Conservation (phyloP, 2,329 filamentous ascomycete species). For the Elsinoe necatrix region DNA sequence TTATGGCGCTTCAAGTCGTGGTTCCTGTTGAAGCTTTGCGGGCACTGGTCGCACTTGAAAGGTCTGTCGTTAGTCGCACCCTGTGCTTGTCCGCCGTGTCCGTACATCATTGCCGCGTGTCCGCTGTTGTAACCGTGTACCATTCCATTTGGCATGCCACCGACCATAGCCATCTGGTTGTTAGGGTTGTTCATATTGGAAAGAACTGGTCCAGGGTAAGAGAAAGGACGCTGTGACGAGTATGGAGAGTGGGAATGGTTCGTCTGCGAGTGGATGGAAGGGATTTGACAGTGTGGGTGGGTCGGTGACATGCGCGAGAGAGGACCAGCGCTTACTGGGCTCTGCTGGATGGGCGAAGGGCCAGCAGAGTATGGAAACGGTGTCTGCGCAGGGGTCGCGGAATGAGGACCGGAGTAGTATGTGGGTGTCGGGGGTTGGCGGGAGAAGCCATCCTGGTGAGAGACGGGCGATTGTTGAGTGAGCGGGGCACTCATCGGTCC, state of each 20-base stretch:
- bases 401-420: slow-evolving; percentile 52
- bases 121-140: slow-evolving; percentile 52
- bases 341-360: slow-evolving; percentile 42
- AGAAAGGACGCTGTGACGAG: slow-evolving; percentile 42
- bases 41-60: slow-evolving; percentile 88
- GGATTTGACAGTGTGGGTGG: slow-evolving; percentile 35
- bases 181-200: slow-evolving; percentile 70
- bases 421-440: slow-evolving; percentile 52
- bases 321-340: slow-evolving; percentile 40
- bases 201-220: slow-evolving; percentile 57
- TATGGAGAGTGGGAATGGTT: slow-evolving; percentile 38
- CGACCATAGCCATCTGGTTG: slow-evolving; percentile 62
- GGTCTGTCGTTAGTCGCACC: slow-evolving; percentile 65
- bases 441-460: slow-evolving; percentile 50
- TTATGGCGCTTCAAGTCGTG: slow-evolving; percentile 96
- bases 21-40: slow-evolving; percentile 90
- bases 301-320: slow-evolving; percentile 47
- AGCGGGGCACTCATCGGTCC: slow-evolving; percentile 21
- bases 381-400: slow-evolving; percentile 43
- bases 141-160: slow-evolving; percentile 49
- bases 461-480: slow-evolving; percentile 43
- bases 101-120: slow-evolving; percentile 54
- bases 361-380: slow-evolving; percentile 43
- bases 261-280: slow-evolving; percentile 39
- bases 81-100: slow-evolving; percentile 44